Evolutionary conservation across 805 yeast species (phyloP).

Genomic region (Ogataea wickerhamii): DNA sequence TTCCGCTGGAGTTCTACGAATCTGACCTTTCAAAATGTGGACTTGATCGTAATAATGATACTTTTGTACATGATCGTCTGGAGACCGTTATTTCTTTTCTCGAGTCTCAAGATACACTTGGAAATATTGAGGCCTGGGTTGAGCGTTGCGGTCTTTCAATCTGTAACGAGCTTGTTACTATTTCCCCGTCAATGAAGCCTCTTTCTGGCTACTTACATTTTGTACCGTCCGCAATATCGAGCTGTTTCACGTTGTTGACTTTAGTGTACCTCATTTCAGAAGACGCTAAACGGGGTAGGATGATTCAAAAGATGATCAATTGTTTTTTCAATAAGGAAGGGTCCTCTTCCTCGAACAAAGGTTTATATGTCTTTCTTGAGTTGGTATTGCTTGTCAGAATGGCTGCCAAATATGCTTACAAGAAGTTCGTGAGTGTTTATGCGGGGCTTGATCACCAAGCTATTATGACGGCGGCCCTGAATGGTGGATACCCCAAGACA

Average conservation of each 20-base stretch:
- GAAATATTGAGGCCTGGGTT: slow-evolving; percentile 29
- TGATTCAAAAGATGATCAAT: slow-evolving; percentile 19
- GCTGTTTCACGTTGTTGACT: slow-evolving; percentile 29
- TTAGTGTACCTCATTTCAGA: slow-evolving; percentile 25
- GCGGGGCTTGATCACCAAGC: slow-evolving; percentile 27
- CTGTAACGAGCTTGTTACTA: slow-evolving; percentile 30
- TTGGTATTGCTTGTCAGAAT: slow-evolving; percentile 36
- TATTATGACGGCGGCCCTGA: slow-evolving; percentile 33
- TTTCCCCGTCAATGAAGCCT: slow-evolving; percentile 30
- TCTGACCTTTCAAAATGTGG: slow-evolving; percentile 31
- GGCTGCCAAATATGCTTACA: slow-evolving; percentile 33
- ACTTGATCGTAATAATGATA: background rate
- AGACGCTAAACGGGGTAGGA: slow-evolving; percentile 15
- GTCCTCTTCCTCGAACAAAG: slow-evolving; percentile 6
- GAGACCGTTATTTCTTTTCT: background rate
- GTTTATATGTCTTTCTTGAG: slow-evolving; percentile 27
- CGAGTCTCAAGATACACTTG: background rate
- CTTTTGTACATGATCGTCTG: background rate
- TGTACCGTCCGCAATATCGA: slow-evolving; percentile 26
- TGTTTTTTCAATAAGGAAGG: slow-evolving; percentile 21
- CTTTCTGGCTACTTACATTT: slow-evolving; percentile 32
- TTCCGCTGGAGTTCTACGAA: slow-evolving; percentile 35
- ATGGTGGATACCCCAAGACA: slow-evolving; percentile 36
- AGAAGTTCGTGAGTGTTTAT: slow-evolving; percentile 31
- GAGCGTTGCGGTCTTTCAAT: slow-evolving; percentile 32